Percentiles rank a stretch among this genome's conserved stretches.
Conservation (phyloP, 495 filamentous ascomycete genomes). For the Aspergillus asperescens region DNA sequence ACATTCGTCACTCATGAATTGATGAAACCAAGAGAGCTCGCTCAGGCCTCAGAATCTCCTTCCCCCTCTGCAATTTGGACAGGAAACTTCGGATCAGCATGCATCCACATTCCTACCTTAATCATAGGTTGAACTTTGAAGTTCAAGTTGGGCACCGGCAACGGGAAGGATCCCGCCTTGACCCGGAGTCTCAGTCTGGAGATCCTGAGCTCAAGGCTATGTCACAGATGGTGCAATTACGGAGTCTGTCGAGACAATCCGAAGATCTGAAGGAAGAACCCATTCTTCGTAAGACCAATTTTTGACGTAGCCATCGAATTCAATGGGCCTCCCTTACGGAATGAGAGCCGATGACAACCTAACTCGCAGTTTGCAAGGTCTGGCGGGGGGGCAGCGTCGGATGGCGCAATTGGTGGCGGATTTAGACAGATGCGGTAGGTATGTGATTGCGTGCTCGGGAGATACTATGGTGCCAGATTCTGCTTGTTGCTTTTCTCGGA, state of each 20-base stretch:
- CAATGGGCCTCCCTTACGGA: no score
- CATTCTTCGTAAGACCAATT: not conserved
- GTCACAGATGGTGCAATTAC: constrained; percentile 1
- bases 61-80: no score
- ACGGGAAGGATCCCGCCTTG: no score
- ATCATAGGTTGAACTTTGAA: not conserved
- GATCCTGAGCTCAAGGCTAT: constrained; percentile 1
- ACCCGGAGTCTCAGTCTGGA: no score
- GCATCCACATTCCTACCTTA: not conserved
- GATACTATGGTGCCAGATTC: constrained; percentile 27
- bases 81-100: not conserved
- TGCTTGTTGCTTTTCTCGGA: constrained; percentile 5
- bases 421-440: not conserved
- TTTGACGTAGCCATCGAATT: not conserved
- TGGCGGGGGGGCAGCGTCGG: not conserved
- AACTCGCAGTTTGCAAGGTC: not conserved
- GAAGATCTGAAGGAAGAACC: not conserved
- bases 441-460: constrained; percentile 25
- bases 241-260: not conserved
- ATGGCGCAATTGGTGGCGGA: constrained; percentile 2
- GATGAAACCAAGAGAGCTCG: no score
- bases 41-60: no score
- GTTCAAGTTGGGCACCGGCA: no score
- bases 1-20: no score
- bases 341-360: no score